Evolutionary conservation across 192 early-diverging fungal genomes (phyloP), one percentile per base, ranked within the genome.

Genomic region (Chytriomyces confervae): DNA sequence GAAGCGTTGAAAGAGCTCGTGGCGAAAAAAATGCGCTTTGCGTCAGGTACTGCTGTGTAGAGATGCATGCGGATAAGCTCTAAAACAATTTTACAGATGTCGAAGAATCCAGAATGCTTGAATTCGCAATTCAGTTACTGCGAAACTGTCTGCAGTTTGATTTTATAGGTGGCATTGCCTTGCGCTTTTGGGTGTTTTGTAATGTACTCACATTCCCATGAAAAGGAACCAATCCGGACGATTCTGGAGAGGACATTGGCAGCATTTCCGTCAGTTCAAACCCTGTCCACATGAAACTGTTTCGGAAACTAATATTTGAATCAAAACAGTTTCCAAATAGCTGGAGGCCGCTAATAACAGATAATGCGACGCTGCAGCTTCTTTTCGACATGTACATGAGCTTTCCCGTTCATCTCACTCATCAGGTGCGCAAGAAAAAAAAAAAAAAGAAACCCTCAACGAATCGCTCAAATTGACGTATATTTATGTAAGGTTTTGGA

Each of bases 111-210:
- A 72, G 81, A 6, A 82, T 86, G 62, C 51, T 64, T 13, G 85
- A 90, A 64, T 80, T 82, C 79, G 80, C 85, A 29, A 78, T 95
- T 75, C 76, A 80, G 70, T 82, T 95, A 49, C 82, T 94, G 50
- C 72, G 86, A 44, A 89, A 88, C 47, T 95, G 94, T 74, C 75
- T 95, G 62, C 82, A 83, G 0, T 95, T 94, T 85, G 94, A 95
- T 79, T 95, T 95, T 75, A 93, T 93, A 47, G 93, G 94, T 45
- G n/a, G n/a, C n/a, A n/a, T n/a, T n/a, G n/a, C n/a, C n/a, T n/a
- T n/a, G n/a, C n/a, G n/a, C n/a, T n/a, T n/a, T n/a, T n/a, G n/a
- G n/a, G n/a, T n/a, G n/a, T n/a, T n/a, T n/a, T n/a, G n/a, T n/a
- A n/a, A n/a, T n/a, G n/a, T n/a, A n/a, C n/a, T n/a, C n/a, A n/a